phyloP scores from a whole-genome alignment of 768 basidiomycete species.

The Tricholoma saponaceum region DNA sequence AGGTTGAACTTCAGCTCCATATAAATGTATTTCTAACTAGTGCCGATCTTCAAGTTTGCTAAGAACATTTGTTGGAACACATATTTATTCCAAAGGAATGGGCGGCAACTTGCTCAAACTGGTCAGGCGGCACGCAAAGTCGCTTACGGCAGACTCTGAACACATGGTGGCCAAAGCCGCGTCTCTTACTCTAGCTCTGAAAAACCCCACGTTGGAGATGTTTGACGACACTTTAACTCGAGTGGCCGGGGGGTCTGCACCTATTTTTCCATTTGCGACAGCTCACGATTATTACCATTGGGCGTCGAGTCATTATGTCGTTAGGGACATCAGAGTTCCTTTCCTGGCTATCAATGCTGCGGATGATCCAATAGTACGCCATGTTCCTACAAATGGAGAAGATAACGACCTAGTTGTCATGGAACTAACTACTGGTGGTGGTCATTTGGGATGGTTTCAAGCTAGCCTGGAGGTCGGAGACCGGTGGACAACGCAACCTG shows the following conservation, averaged over 20 bases:
- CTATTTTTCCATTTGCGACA: conserved; percentile 45
- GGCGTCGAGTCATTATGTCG: conserved; percentile 57
- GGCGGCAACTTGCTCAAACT: conserved; percentile 65
- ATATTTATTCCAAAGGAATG: conserved; percentile 77
- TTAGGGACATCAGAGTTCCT: conserved; percentile 62
- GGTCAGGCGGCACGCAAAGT: conserved; percentile 44
- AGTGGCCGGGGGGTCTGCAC: conserved; percentile 64
- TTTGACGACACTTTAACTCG: conserved; percentile 66
- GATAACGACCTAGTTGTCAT: conserved; percentile 54
- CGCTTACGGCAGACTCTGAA: conserved; percentile 47
- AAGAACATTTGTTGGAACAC: conserved; percentile 49
- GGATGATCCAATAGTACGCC: conserved; percentile 73
- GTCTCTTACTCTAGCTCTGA: conserved; percentile 39
- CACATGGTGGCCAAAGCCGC: conserved; percentile 48
- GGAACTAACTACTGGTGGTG: conserved; percentile 60
- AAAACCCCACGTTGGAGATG: conserved; percentile 48
- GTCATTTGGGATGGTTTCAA: conserved; percentile 82
- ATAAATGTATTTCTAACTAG: conserved; percentile 9
- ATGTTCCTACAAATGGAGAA: conserved; percentile 54
- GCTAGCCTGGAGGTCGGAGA: conserved; percentile 34
- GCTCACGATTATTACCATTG: conserved; percentile 45
- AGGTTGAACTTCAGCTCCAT: conserved; percentile 1
- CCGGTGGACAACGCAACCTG: conserved; percentile 70
- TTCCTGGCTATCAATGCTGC: conserved; percentile 71
- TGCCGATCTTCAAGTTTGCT: conserved; percentile 41